Evolutionary conservation across 768 basidiomycete species (phyloP), one percentile per base, ranked within the genome.

Genomic region (Tricholomella constricta): DNA sequence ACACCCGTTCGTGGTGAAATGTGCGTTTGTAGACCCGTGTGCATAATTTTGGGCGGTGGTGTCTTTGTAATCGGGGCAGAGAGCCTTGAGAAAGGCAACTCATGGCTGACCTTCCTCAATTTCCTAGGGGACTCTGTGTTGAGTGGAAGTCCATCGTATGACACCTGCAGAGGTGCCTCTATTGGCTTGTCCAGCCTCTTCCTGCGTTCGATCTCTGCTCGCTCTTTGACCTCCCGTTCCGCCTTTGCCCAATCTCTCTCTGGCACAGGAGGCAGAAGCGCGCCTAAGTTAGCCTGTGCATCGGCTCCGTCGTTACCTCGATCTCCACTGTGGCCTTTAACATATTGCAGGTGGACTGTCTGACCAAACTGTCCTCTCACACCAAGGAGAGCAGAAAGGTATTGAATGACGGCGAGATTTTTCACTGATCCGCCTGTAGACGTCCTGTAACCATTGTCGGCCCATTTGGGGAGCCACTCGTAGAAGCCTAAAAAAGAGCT

Each of bases 271-370:
- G 76, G 72, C 46, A 75, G 52, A 9, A 62, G 58, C 9, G 78
- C 67, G 2, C 92, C 92, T 5, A 68, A 27, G 52, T 83, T 86
- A 3, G 92, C 92, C 51, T 86, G 78, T 12, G 56, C 61, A 65
- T 98, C 95, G 2, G 95, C 95, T 37, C 81, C 86, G 48, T 98
- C 94, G 65, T 98, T 98, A 1, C 95, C 95, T 48, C 71, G 71
- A 25, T 83, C 75, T 0, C 93, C 93, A 9, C 73, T 75, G 62
- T 97, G 95, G 0, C 87, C 95, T 52, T 82, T 79, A 51, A 98
- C 91, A 61, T 94, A 79, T 58, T 83, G 71, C 43, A 96, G 77
- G 32, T 65, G 66, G 38, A 95, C 80, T 26, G 65, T 68, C 56
- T 88, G 87, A 3, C 83, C 84, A 2, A 64, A 61, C 8, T 56